phyloP scores from a whole-genome alignment of 2,329 filamentous ascomycete genomes.

The Lachnellula subtilissima region DNA sequence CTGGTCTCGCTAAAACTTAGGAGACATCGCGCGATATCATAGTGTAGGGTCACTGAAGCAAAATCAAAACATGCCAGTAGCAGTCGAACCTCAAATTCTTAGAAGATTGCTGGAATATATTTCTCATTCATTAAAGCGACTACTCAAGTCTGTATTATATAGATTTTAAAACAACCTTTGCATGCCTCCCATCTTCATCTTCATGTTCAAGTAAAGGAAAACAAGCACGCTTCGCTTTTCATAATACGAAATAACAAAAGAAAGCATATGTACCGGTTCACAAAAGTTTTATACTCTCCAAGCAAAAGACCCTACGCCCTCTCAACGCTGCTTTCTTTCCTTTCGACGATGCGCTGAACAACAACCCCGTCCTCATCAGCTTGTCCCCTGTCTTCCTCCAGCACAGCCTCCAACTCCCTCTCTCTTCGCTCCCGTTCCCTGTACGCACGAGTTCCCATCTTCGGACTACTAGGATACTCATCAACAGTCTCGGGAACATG shows the following conservation, averaged over 20 bases:
- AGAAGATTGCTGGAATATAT: too few relatives aligned
- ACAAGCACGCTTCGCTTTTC: neutral
- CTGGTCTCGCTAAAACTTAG: too few relatives aligned
- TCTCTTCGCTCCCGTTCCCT: slow-evolving; percentile 17
- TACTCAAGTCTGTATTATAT: too few relatives aligned
- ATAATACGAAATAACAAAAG: neutral
- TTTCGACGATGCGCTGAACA: slow-evolving; percentile 9
- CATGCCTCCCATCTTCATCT: too few relatives aligned
- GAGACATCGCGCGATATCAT: too few relatives aligned
- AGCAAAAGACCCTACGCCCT: neutral
- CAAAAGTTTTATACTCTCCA: neutral
- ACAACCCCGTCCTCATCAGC: slow-evolving; percentile 2
- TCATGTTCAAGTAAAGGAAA: neutral
- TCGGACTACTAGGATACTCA: slow-evolving; percentile 6
- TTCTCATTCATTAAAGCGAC: too few relatives aligned
- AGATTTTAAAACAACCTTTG: too few relatives aligned
- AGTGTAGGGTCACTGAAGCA: too few relatives aligned
- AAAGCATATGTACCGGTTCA: neutral
- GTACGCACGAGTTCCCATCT: slow-evolving; percentile 22
- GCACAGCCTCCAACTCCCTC: neutral
- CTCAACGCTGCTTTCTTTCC: slow-evolving; percentile 7
- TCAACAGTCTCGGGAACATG: slow-evolving; percentile 3
- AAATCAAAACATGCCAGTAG: too few relatives aligned
- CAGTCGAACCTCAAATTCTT: too few relatives aligned
- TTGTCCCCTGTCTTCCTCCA: neutral